Percentiles rank a stretch among this genome's conserved stretches.
Evolutionary conservation across 768 basidiomycete species (phyloP).

Genomic region (Kwoniella shandongensis): DNA sequence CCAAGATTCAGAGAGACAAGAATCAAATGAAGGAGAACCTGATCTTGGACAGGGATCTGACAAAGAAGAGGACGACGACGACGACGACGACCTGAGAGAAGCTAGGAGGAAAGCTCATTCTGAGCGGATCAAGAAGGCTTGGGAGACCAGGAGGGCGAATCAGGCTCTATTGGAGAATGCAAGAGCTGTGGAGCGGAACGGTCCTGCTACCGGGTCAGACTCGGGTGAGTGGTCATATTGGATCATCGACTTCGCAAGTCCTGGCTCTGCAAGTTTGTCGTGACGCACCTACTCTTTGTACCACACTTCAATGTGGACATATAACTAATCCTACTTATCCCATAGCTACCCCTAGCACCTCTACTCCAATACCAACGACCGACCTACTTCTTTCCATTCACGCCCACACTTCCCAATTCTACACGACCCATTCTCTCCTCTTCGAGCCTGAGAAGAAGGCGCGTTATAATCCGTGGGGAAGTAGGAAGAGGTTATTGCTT

Average conservation of each 20-base stretch:
- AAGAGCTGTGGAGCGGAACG: neutral
- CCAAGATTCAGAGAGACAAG: too few relatives aligned
- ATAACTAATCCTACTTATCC: neutral
- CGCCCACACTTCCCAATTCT: constrained; percentile 12
- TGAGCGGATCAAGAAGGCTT: constrained; percentile 14
- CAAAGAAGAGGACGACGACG: neutral
- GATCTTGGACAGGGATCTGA: neutral
- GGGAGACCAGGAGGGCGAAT: constrained; percentile 19
- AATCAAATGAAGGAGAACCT: neutral
- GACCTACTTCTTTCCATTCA: constrained; percentile 25
- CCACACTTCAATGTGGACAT: neutral
- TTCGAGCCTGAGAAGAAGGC: constrained; percentile 10
- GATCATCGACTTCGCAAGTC: too few relatives aligned
- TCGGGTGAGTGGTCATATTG: constrained; percentile 1
- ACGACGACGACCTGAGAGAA: too few relatives aligned
- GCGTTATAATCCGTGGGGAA: constrained; percentile 19
- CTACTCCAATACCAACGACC: constrained; percentile 10
- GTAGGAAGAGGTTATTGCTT: constrained; percentile 19
- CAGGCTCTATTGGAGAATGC: neutral
- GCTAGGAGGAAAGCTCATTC: constrained; percentile 2
- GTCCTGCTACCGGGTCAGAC: too few relatives aligned
- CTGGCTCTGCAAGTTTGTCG: too few relatives aligned
- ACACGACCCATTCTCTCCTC: constrained; percentile 15
- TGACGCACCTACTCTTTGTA: neutral
- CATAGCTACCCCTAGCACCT: neutral